Evolutionary conservation across 306 rosid species (phyloP).

Genomic region (Cucurbita argyrosperma): DNA sequence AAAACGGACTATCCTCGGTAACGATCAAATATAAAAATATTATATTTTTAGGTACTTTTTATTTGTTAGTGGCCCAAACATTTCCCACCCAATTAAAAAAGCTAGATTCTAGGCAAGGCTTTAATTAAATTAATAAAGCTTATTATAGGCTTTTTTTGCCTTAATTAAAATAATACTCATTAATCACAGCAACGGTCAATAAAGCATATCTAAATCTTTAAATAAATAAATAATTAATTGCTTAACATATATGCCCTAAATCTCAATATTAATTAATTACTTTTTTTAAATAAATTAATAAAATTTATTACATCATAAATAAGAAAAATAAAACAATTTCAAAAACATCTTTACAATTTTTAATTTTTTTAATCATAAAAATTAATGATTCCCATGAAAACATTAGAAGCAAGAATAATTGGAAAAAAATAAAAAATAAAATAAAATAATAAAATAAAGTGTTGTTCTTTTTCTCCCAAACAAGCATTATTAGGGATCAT

Average conservation of each 20-base stretch:
- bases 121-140: not conserved
- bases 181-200: not conserved
- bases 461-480: not conserved
- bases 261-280: not conserved
- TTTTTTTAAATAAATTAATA: not conserved
- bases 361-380: too few species aligned
- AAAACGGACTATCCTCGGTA: too few species aligned
- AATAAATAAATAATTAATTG: not conserved
- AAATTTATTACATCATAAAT: not conserved
- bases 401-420: constrained; percentile 1
- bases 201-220: not conserved
- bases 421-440: not conserved
- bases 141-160: not conserved
- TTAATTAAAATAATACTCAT: not conserved
- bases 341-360: not conserved
- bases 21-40: too few species aligned
- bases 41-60: too few species aligned
- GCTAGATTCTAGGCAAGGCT: not conserved
- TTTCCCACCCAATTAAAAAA: not conserved
- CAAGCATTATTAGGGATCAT: not conserved
- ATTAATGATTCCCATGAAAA: not conserved
- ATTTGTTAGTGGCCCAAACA: not conserved
- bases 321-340: too few species aligned
- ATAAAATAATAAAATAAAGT: not conserved
- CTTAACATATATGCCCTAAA: not conserved